A percentile compares a stretch with the other conserved stretches of the same genome.
phyloP scores from a whole-genome alignment of 768 basidiomycete species.

The Epithele typhae region DNA sequence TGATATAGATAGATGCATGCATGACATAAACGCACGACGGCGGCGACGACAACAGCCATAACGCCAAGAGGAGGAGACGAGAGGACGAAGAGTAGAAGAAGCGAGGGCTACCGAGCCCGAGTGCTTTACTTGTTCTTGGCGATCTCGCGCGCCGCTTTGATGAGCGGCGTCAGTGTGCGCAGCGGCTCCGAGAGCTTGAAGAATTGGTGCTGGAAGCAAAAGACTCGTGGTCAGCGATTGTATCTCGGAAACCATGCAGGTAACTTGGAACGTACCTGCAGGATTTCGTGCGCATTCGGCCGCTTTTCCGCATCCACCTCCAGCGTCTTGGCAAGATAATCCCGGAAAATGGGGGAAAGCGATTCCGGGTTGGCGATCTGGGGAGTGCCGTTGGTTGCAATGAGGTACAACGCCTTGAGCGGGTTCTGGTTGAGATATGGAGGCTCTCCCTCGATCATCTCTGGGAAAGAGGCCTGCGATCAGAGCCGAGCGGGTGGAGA shows the following conservation, averaged over 20 bases:
- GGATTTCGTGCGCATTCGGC: slow-evolving; percentile 76
- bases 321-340: slow-evolving; percentile 83
- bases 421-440: slow-evolving; percentile 97
- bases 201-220: slow-evolving; percentile 66
- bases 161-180: slow-evolving; percentile 79
- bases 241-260: no score
- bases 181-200: slow-evolving; percentile 86
- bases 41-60: background rate
- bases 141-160: slow-evolving; percentile 89
- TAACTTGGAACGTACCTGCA: slow-evolving; percentile 49
- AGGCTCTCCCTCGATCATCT: slow-evolving; percentile 98
- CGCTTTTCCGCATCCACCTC: slow-evolving; percentile 96
- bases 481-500: background rate
- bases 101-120: background rate
- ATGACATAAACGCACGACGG: slow-evolving; percentile 7
- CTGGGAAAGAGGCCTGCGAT: slow-evolving; percentile 34
- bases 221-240: background rate
- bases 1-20: slow-evolving; percentile 20
- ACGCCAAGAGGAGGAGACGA: background rate
- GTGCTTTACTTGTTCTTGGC: slow-evolving; percentile 48
- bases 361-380: slow-evolving; percentile 89
- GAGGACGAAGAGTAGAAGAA: background rate
- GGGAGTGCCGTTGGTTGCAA: slow-evolving; percentile 97
- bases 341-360: slow-evolving; percentile 73
- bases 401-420: slow-evolving; percentile 93